phyloP scores from a whole-genome alignment of 768 basidiomycete genomes.

The Hysterangium stoloniferum region DNA sequence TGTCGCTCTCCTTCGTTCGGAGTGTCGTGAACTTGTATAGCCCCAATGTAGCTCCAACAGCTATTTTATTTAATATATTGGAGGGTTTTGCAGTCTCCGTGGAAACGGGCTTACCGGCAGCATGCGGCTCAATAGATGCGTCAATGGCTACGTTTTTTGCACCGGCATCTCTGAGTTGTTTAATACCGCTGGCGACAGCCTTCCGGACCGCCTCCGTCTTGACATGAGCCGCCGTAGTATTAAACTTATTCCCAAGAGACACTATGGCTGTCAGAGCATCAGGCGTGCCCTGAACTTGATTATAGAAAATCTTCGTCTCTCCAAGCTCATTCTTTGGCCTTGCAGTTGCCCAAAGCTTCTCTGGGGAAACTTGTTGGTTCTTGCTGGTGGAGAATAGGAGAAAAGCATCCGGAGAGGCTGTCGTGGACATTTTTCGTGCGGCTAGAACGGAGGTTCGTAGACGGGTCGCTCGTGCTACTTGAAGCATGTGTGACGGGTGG shows the following conservation, averaged over 20 bases:
- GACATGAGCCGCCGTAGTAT: conserved; percentile 34
- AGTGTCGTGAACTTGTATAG: conserved; percentile 65
- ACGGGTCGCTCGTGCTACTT: too few relatives aligned
- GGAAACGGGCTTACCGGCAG: conserved; percentile 47
- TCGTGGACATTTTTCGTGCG: conserved; percentile 1
- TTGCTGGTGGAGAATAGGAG: conserved; percentile 6
- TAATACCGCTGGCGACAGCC: conserved; percentile 66
- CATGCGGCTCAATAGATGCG: conserved; percentile 61
- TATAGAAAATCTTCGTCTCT: conserved; percentile 22
- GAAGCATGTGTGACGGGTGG: too few relatives aligned
- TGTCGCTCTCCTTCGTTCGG: conserved; percentile 65
- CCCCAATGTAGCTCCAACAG: conserved; percentile 72
- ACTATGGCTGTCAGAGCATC: conserved; percentile 40
- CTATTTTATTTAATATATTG: too few relatives aligned
- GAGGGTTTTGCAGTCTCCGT: background rate
- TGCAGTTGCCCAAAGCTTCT: conserved; percentile 14
- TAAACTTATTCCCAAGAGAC: conserved; percentile 51
- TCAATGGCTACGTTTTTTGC: conserved; percentile 56
- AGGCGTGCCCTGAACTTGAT: conserved; percentile 22
- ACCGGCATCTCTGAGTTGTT: conserved; percentile 36
- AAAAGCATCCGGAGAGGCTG: conserved; percentile 1
- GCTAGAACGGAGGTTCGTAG: too few relatives aligned
- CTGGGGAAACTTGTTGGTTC: background rate
- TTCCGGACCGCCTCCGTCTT: conserved; percentile 63
- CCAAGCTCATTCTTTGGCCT: conserved; percentile 20